Percentiles rank a stretch among this genome's conserved stretches.
These are phyloP conservation scores for Penstemon davidsonii DNA, from an alignment of 257 asterid species.

Conservation along the genomic window DNA sequence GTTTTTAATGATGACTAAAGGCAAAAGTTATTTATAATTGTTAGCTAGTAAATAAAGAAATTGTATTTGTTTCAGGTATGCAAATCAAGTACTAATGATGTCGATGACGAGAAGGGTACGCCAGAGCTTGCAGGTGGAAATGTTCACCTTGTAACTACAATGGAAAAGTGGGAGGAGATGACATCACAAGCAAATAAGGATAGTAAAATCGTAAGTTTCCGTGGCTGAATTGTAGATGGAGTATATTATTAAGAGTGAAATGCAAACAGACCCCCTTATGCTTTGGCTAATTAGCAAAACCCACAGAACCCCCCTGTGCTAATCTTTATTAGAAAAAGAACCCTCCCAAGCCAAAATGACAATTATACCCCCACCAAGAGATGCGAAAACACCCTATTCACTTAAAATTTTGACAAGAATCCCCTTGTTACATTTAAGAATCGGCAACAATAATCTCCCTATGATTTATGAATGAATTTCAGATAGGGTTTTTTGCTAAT, in stretches of 20 bases:
- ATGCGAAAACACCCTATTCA: too few relatives aligned
- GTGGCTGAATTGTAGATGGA: background rate
- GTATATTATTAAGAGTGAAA: too few relatives aligned
- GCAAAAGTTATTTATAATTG: background rate
- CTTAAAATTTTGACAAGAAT: too few relatives aligned
- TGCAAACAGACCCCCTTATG: too few relatives aligned
- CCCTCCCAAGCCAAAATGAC: too few relatives aligned
- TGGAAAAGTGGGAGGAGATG: conserved; percentile 59
- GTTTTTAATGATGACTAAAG: background rate
- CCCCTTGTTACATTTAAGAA: too few relatives aligned
- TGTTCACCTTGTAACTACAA: conserved; percentile 51
- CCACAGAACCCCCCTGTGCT: too few relatives aligned
- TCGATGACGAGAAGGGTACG: conserved; percentile 25
- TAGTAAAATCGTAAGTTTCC: conserved; percentile 47
- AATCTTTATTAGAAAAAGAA: too few relatives aligned
- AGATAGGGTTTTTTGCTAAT: too few relatives aligned
- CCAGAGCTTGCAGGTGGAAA: conserved; percentile 43
- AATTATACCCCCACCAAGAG: too few relatives aligned
- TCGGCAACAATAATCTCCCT: too few relatives aligned
- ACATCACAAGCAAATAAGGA: conserved; percentile 48
- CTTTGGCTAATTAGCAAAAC: too few relatives aligned
- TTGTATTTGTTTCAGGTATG: conserved; percentile 25
- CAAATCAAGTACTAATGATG: conserved; percentile 24
- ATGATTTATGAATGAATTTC: background rate
- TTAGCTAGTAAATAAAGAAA: conserved; percentile 16